Evolutionary conservation across 1,284 basidiomycete genomes (phyloP), one percentile per base, ranked within the genome.

Genomic region (Sanghuangporus sanghuang): DNA sequence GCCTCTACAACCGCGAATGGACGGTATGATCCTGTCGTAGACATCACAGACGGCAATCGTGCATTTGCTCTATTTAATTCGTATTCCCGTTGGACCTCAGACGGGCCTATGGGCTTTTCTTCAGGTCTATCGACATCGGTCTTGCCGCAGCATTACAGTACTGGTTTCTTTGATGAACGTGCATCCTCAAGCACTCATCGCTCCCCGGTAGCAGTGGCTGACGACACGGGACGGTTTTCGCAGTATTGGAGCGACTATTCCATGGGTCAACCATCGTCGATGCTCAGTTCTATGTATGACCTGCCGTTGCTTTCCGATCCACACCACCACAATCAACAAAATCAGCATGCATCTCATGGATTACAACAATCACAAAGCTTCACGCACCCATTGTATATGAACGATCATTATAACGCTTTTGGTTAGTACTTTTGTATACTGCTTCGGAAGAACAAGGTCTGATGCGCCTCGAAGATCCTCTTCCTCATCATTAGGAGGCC

Each of bases 71-170:
- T 54, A 16, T 65, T 52, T 50, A 54, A 44, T 38, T 71, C 81
- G 40, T 83, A 80, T 65, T 80, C 84, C 62, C 76, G 82, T 11
- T 87, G 85, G 85, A 69, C 79, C 1, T 67, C 76, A 44, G 80
- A 81, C 14, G 69, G 71, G 53, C 66, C 70, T 6, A 67, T 75
- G 48, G 72, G 74, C 38, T 81, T 79, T 65, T 73, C 78, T 12
- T 75, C 77, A 12, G 77, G 79, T 46, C 68, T 87, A 57, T 84
- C 85, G 50, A 88, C 87, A 23, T 85, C 85, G 1, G 85, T 85
- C 48, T 76, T 88, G 53, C 85, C 86, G 0, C 88, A 88, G 67
- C 76, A 86, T 68, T 90, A 89, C 71, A 88, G 85, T 73, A 87
- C 86, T 2, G 87, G 86, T 0, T 75, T 89, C 58, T 75, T 82